phyloP scores from a whole-genome alignment of 2,329 filamentous ascomycete species.

The Trichophyton simii region DNA sequence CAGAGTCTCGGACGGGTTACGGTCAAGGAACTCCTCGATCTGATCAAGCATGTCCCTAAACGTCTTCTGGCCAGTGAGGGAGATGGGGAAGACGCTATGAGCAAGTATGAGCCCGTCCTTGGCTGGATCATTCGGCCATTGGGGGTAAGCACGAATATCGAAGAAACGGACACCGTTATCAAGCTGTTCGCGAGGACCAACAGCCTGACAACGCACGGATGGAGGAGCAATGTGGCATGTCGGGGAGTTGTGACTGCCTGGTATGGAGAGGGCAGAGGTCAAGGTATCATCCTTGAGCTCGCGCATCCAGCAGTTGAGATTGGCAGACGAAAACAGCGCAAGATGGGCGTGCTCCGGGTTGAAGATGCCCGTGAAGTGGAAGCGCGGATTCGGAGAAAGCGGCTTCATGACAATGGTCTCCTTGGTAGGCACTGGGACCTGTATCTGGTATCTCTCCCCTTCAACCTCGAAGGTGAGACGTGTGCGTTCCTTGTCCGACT shows the following conservation, averaged over 20 bases:
- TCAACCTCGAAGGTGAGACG: slow-evolving; percentile 59
- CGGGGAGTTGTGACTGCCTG: slow-evolving; percentile 90
- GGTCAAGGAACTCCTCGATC: slow-evolving; percentile 61
- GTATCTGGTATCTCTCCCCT: slow-evolving; percentile 57
- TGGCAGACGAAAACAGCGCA: slow-evolving; percentile 56
- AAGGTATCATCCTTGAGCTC: slow-evolving; percentile 58
- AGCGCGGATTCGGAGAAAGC: slow-evolving; percentile 40
- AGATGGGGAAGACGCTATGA: slow-evolving; percentile 80
- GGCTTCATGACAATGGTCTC: slow-evolving; percentile 50
- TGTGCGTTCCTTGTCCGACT: slow-evolving; percentile 50
- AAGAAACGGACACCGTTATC: slow-evolving; percentile 87
- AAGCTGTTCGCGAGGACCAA: slow-evolving; percentile 63
- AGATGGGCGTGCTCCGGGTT: slow-evolving; percentile 43
- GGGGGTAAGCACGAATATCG: slow-evolving; percentile 69
- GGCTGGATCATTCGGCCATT: slow-evolving; percentile 42
- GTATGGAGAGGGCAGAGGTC: slow-evolving; percentile 72
- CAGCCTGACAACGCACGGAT: slow-evolving; percentile 84
- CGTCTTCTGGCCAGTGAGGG: slow-evolving; percentile 67
- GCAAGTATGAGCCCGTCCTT: slow-evolving; percentile 66
- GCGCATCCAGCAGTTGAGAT: slow-evolving; percentile 68
- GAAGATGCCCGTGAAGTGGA: slow-evolving; percentile 55
- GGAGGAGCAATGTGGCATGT: slow-evolving; percentile 75
- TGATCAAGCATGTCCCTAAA: slow-evolving; percentile 60
- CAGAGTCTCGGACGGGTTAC: slow-evolving; percentile 68
- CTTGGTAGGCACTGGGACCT: slow-evolving; percentile 51